Percentiles rank a stretch among this genome's conserved stretches.
phyloP scores from a whole-genome alignment of 148 eudicot species.

The Hydrangea macrophylla region DNA sequence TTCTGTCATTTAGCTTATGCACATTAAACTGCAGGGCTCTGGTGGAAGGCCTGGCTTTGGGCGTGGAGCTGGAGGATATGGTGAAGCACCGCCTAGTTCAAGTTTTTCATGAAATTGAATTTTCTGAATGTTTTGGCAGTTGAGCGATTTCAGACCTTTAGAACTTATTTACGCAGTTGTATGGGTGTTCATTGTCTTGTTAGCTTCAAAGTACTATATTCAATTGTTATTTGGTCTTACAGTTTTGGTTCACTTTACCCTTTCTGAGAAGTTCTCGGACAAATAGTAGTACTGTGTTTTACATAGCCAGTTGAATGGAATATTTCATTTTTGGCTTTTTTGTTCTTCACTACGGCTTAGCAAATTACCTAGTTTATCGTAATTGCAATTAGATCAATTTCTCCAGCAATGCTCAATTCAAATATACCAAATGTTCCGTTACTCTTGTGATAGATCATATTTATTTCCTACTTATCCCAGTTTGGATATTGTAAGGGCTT shows the following conservation, averaged over 20 bases:
- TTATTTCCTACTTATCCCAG: too few relatives aligned
- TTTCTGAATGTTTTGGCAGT: background rate
- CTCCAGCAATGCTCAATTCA: too few relatives aligned
- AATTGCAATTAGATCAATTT: too few relatives aligned
- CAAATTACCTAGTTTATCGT: too few relatives aligned
- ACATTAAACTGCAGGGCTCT: slow-evolving; percentile 38
- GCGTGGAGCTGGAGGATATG: slow-evolving; percentile 67
- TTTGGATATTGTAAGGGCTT: too few relatives aligned
- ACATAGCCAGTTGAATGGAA: too few relatives aligned
- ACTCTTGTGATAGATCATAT: too few relatives aligned
- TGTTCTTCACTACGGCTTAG: too few relatives aligned
- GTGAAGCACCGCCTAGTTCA: slow-evolving; percentile 50
- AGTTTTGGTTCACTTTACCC: background rate
- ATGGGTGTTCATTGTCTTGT: background rate
- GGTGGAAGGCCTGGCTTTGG: slow-evolving; percentile 64
- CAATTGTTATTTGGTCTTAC: background rate
- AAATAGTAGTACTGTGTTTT: too few relatives aligned
- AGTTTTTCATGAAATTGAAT: slow-evolving; percentile 19
- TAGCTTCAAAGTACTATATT: background rate
- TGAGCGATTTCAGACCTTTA: background rate
- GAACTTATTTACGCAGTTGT: background rate
- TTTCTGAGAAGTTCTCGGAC: too few relatives aligned
- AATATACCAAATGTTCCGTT: too few relatives aligned
- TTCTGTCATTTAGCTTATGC: background rate
- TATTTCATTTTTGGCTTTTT: too few relatives aligned